phyloP scores from a whole-genome alignment of 2,329 filamentous ascomycete species.

The Phialocephala sp. region DNA sequence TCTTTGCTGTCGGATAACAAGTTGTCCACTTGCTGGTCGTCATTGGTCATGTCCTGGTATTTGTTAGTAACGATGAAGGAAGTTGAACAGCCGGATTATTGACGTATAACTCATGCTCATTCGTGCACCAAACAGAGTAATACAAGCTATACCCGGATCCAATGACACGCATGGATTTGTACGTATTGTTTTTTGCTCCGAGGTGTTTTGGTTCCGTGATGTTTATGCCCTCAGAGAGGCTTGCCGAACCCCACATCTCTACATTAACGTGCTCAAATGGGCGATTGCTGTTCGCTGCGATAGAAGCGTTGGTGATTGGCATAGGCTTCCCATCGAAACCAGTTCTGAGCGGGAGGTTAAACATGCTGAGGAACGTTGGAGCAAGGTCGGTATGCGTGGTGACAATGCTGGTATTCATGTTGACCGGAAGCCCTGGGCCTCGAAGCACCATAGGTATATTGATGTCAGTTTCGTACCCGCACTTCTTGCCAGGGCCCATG shows the following conservation, averaged over 20 bases:
- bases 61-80: too few relatives aligned
- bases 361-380: conserved; percentile 51
- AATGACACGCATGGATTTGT: conserved; percentile 52
- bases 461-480: conserved; percentile 56
- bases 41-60: too few relatives aligned
- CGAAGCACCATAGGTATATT: conserved; percentile 60
- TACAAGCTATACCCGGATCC: conserved; percentile 60
- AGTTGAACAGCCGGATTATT: too few relatives aligned
- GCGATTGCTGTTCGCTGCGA: conserved; percentile 17
- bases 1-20: too few relatives aligned
- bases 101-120: conserved; percentile 66
- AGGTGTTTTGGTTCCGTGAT: too few relatives aligned
- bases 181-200: conserved; percentile 50
- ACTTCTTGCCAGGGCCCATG: conserved; percentile 54
- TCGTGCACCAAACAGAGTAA: conserved; percentile 71
- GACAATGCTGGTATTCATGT: conserved; percentile 47
- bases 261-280: conserved; percentile 53
- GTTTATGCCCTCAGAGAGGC: conserved; percentile 19
- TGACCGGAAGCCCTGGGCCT: conserved; percentile 57
- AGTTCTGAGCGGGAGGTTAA: conserved; percentile 42
- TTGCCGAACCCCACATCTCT: conserved; percentile 50
- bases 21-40: too few relatives aligned
- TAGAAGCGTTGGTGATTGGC: conserved; percentile 40
- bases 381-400: conserved; percentile 60
- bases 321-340: conserved; percentile 54